Conservation (phyloP, 140 eudicot genomes). For the Erigeron philadelphicus region DNA sequence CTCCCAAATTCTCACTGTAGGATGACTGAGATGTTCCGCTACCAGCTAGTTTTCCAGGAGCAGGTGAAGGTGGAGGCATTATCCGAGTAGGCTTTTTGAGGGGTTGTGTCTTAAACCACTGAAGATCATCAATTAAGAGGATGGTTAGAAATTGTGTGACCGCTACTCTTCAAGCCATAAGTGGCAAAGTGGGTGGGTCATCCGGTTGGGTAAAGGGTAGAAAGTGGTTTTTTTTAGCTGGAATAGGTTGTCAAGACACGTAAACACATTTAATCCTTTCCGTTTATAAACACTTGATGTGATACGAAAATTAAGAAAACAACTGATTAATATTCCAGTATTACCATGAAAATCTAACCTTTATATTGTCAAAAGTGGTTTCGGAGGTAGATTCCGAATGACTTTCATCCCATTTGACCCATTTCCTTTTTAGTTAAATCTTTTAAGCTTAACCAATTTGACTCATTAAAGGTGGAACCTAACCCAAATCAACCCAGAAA, state of each 20-base stretch:
- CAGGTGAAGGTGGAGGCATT: slow-evolving; percentile 52
- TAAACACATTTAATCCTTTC: too few relatives aligned
- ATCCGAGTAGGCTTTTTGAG: slow-evolving; percentile 53
- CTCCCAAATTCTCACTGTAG: slow-evolving; percentile 53
- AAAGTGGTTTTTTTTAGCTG: too few relatives aligned
- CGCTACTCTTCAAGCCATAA: neutral
- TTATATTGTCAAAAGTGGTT: too few relatives aligned
- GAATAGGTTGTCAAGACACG: too few relatives aligned
- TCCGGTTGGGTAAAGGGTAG: too few relatives aligned
- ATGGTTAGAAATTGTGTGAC: slow-evolving; percentile 5
- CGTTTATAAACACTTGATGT: too few relatives aligned
- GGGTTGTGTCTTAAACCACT: slow-evolving; percentile 93
- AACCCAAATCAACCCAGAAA: neutral
- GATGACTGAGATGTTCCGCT: slow-evolving; percentile 41
- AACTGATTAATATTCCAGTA: too few relatives aligned
- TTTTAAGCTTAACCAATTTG: neutral
- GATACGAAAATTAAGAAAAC: too few relatives aligned
- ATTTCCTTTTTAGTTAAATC: neutral
- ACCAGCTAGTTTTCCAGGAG: slow-evolving; percentile 46
- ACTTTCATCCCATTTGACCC: neutral
- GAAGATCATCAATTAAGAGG: slow-evolving; percentile 18
- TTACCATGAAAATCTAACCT: too few relatives aligned
- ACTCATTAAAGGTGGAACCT: neutral
- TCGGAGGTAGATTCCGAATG: too few relatives aligned
- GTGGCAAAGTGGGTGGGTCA: too few relatives aligned